Conservation (phyloP, 78 protist genomes). For the Guillardia theta region DNA sequence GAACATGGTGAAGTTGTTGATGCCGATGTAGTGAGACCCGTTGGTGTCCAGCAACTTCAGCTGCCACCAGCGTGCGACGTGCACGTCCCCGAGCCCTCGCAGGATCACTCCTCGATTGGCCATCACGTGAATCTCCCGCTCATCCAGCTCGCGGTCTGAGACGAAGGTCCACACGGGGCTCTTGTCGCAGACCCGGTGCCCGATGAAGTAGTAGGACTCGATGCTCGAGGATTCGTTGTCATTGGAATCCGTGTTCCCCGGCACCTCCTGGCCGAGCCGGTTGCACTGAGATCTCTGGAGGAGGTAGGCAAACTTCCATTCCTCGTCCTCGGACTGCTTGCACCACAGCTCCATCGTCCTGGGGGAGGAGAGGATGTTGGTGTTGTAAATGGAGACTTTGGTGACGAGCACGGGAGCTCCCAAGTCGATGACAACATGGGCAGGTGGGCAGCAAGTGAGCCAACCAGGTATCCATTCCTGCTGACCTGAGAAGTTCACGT, state of each 20-base stretch:
- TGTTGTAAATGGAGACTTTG: neutral
- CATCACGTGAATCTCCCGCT: neutral
- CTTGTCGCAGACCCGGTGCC: neutral
- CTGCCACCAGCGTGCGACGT: neutral
- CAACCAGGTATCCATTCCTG: neutral
- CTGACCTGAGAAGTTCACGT: neutral
- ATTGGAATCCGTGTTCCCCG: neutral
- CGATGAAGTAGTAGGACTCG: neutral
- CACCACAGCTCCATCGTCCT: neutral
- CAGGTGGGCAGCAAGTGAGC: neutral
- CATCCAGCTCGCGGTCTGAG: neutral
- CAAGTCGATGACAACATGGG: neutral
- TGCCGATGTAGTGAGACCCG: neutral
- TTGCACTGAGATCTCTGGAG: neutral
- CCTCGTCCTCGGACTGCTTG: neutral
- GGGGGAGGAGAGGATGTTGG: neutral
- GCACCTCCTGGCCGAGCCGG: neutral
- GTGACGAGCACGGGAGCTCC: neutral
- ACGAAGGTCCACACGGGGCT: neutral
- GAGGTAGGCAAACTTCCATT: neutral
- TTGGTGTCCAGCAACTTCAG: neutral
- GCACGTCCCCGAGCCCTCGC: neutral
- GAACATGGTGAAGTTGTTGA: neutral
- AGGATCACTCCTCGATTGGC: neutral
- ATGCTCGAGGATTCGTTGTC: neutral